Evolutionary conservation across 1,139 yeast species (phyloP), one percentile per base, ranked within the genome.

Genomic region (Hyphopichia khmerensis): DNA sequence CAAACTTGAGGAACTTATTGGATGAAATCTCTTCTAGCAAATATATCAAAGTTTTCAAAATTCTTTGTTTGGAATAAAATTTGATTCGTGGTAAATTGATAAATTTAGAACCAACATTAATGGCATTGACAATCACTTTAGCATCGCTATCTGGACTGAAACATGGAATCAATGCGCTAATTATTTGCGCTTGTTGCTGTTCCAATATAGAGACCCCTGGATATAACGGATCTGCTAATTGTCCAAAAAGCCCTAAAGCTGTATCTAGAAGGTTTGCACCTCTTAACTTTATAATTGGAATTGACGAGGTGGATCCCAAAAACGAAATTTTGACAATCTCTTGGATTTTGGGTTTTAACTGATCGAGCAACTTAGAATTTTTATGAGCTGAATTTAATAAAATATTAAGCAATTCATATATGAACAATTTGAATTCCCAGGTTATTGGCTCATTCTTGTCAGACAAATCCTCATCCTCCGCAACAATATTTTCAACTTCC

Each of bases 131-230:
- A 4, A 95, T 90, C 0, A 89, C 78, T 37, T 78, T 78, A 1
- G 95, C 80, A 21, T 86, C 84, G 43, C 90, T 84, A 23, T 84
- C 90, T 2, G 77, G 70, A 35, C 78, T 77, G 64, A 93, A 93
- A n/a, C 96, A 89, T 0, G 98, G 96, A 39, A 90, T 79, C 45
- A 93, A 72, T 0, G 98, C 96, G 48, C 96, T 84, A 11, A 89
- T 85, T 15, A 93, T 87, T 54, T 90, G 97, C 0, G 98, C 98
- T 56, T 93, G 97, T 55, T 87, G 96, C 61, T 90, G 97, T 52
- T 88, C 96, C 44, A 93, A 69, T 11, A 90, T 72, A 0, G 95
- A 80, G 10, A 79, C 79, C 2, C 83, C 82, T 0, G 87, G 84
- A 52, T 84, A 85, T 36, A 85, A 77, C 0, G 95, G 90, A 58